A percentile compares a stretch with the other conserved stretches of the same genome.
phyloP scores from a whole-genome alignment of 73 alveolate species.

The Paramecium biaurelia region DNA sequence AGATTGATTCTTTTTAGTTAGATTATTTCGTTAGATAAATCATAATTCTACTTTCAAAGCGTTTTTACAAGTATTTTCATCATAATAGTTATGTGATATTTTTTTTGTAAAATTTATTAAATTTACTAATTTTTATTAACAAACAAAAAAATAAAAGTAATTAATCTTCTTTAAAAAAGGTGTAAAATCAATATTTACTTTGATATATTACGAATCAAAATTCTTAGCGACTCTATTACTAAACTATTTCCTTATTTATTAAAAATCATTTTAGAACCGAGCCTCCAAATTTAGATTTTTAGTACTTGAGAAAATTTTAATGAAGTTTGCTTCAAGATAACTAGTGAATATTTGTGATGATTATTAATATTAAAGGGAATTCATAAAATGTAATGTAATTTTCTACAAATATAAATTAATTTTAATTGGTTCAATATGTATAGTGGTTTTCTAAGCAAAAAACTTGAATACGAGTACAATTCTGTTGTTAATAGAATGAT shows the following conservation, averaged over 20 bases:
- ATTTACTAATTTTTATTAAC: background rate
- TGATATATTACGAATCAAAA: background rate
- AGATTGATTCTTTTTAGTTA: conserved; percentile 36
- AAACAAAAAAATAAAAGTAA: background rate
- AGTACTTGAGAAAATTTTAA: background rate
- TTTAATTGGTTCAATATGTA: background rate
- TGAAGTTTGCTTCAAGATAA: background rate
- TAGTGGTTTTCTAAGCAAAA: conserved; percentile 37
- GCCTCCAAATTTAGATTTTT: too few species aligned
- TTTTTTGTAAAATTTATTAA: background rate
- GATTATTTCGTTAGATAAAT: background rate
- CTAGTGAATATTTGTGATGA: background rate
- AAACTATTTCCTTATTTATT: too few species aligned
- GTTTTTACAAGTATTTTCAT: background rate
- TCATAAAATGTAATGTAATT: background rate
- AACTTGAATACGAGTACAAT: conserved; percentile 23
- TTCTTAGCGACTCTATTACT: background rate
- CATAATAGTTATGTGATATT: background rate
- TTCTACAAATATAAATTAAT: background rate
- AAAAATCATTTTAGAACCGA: too few species aligned
- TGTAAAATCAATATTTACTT: background rate
- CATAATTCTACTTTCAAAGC: background rate
- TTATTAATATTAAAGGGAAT: background rate
- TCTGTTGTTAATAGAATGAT: conserved; percentile 37
- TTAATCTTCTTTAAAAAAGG: background rate